These are phyloP conservation scores for Ceratocystiopsis sp. DNA, from an alignment of 2,329 filamentous ascomycete genomes.

Conservation along the genomic window DNA sequence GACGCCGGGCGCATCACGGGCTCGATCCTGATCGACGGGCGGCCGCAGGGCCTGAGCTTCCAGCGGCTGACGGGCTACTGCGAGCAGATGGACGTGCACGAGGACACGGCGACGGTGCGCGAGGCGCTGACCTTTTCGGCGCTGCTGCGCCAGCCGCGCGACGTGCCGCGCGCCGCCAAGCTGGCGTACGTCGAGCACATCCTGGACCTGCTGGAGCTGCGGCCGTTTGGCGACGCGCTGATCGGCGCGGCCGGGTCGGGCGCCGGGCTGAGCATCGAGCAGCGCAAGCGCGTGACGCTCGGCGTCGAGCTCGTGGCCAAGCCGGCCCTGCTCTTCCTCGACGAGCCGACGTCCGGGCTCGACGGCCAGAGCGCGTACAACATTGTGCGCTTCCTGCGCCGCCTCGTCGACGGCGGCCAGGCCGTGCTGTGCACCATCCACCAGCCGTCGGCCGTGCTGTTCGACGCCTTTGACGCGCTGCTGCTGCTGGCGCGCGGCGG, in stretches of 20 bases:
- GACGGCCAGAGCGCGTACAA: constrained; percentile 53
- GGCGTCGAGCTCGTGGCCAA: constrained; percentile 45
- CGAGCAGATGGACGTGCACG: constrained; percentile 69
- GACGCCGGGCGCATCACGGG: constrained; percentile 62
- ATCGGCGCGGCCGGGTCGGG: constrained; percentile 16
- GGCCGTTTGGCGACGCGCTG: constrained; percentile 29
- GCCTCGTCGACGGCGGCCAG: constrained; percentile 48
- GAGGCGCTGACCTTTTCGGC: constrained; percentile 64
- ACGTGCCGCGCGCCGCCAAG: constrained; percentile 49
- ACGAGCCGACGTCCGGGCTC: constrained; percentile 47
- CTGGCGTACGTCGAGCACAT: constrained; percentile 62
- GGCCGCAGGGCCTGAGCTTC: constrained; percentile 53
- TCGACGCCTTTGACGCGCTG: constrained; percentile 49
- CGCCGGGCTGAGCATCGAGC: constrained; percentile 32
- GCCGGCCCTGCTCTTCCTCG: constrained; percentile 41
- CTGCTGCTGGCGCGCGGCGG: constrained; percentile 47
- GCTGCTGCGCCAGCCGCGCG: constrained; percentile 51
- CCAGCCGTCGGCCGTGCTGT: constrained; percentile 50
- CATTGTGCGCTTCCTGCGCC: constrained; percentile 47
- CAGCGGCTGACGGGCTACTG: constrained; percentile 67
- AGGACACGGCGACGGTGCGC: constrained; percentile 54
- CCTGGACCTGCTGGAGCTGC: constrained; percentile 43
- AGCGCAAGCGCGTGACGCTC: constrained; percentile 39
- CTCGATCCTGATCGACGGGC: constrained; percentile 61
- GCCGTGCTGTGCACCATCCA: constrained; percentile 55